Evolutionary conservation across 2,329 filamentous ascomycete species (phyloP), one percentile per base, ranked within the genome.

Genomic region (Aspergillus terreus): DNA sequence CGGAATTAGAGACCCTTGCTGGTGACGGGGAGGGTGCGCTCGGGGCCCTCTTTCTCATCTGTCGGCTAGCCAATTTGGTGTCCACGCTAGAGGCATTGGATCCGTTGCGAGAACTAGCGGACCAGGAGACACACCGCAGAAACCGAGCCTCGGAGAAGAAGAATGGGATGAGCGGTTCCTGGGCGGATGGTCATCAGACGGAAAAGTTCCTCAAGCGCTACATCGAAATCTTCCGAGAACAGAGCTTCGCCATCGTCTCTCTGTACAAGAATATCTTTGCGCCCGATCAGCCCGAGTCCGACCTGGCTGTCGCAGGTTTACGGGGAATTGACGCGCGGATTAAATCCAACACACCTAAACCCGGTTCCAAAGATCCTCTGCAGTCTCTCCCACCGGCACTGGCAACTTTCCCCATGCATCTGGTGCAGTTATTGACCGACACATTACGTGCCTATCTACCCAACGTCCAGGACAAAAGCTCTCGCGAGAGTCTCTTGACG

Each of bases 141-240:
- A 54, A 58, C 35, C 60, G 63, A 19, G 58, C 54, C 46, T 59
- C 60, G 12, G 60, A 60, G 41, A 64, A 61, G 40, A 57, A 64
- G 45, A 57, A 58, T 17, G 57, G 53, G 36, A 54, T 47, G n/a
- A 45, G 53, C 11, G 60, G 56, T 27, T 54, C 62, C 2, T 73
- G 70, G 71, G 68, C 69, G 0, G 65, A 83, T 1, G 92, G 92
- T 0, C 91, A 95, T 64, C 94, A 97, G 69, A 96, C 92, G 1
- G 94, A 97, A 70, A 82, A 91, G 47, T 99, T 91, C 63, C 76
- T 99, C 41, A 99, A 97, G 71, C 83, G 92, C 44, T 99, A 95
- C 71, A 89, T 99, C 62, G 94, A 99, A 68, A 91, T 99, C 25
- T 97, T 97, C 69, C 87, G 94, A 47, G 94, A 99, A 71, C 94